phyloP scores from a whole-genome alignment of 768 basidiomycete genomes.

The Tricholoma hemisulphureum region DNA sequence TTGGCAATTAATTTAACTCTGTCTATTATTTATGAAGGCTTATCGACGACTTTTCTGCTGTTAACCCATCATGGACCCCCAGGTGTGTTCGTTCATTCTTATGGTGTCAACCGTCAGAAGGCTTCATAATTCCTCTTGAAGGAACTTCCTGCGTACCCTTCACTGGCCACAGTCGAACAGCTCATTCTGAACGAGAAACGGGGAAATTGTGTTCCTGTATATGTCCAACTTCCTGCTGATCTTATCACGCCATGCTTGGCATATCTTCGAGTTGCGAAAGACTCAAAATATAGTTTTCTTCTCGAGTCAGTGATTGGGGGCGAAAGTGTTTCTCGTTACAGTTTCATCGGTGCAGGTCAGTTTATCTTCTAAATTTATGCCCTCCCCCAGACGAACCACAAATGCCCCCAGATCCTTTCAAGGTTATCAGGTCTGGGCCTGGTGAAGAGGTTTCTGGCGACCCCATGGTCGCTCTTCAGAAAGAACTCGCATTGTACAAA shows the following conservation, averaged over 20 bases:
- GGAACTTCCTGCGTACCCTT: conserved; percentile 69
- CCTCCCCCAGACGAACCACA: background rate
- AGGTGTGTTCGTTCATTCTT: conserved; percentile 32
- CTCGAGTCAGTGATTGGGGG: conserved; percentile 91
- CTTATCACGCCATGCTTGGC: conserved; percentile 96
- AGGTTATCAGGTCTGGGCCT: conserved; percentile 86
- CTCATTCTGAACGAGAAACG: conserved; percentile 77
- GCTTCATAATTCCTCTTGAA: conserved; percentile 22
- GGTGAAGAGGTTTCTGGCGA: conserved; percentile 82
- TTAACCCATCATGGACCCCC: conserved; percentile 42
- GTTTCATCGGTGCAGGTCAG: conserved; percentile 92
- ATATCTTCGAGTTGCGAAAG: conserved; percentile 88
- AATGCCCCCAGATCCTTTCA: conserved; percentile 74
- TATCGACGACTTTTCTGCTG: background rate
- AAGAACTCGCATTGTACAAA: conserved; percentile 80
- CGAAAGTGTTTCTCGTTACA: conserved; percentile 89
- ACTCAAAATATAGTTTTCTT: conserved; percentile 92
- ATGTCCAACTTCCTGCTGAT: conserved; percentile 90
- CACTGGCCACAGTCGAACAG: conserved; percentile 71
- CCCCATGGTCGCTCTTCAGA: conserved; percentile 80
- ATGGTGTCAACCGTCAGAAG: background rate
- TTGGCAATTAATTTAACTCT: no score
- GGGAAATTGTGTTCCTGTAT: conserved; percentile 93
- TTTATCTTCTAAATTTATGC: conserved; percentile 8
- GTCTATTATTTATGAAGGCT: background rate